A percentile compares a stretch with the other conserved stretches of the same genome.
These are phyloP conservation scores for Sugiyamaella grinbergsii DNA, from an alignment of 1,139 yeast species.

Conservation along the genomic window DNA sequence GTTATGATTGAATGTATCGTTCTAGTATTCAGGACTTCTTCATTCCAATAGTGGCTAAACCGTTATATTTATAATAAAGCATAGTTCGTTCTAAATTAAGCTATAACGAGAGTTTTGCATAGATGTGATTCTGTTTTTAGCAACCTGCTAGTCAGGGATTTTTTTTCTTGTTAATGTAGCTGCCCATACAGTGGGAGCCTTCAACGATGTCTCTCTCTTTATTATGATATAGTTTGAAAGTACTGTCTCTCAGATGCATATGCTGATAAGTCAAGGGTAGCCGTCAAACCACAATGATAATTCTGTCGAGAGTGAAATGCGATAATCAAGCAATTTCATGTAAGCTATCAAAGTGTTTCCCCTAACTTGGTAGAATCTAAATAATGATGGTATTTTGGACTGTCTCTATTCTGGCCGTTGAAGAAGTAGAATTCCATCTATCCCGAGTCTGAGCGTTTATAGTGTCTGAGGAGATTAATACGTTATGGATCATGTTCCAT, in stretches of 20 bases:
- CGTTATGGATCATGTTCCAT: too few relatives aligned
- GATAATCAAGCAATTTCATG: not conserved
- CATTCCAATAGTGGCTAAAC: not conserved
- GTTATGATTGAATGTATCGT: not conserved
- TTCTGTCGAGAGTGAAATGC: not conserved
- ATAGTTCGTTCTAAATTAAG: not conserved
- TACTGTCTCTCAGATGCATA: too few relatives aligned
- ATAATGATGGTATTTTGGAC: not conserved
- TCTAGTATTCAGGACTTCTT: not conserved
- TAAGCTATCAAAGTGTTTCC: not conserved
- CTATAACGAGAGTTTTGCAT: not conserved
- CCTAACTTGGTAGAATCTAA: not conserved
- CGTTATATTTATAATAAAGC: constrained; percentile 1
- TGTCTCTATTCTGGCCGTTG: too few relatives aligned
- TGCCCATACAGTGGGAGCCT: not conserved
- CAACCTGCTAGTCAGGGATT: not conserved
- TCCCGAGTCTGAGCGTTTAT: too few relatives aligned
- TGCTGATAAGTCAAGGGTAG: too few relatives aligned
- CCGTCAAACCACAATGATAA: too few relatives aligned
- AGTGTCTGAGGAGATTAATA: too few relatives aligned
- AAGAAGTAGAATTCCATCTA: too few relatives aligned
- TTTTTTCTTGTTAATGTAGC: not conserved
- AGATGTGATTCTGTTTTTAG: constrained; percentile 1
- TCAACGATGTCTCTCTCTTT: not conserved
- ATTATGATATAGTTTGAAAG: not conserved